These are phyloP conservation scores for Ceratocystis variospora DNA, from an alignment of 2,329 filamentous ascomycete species.

Conservation along the genomic window DNA sequence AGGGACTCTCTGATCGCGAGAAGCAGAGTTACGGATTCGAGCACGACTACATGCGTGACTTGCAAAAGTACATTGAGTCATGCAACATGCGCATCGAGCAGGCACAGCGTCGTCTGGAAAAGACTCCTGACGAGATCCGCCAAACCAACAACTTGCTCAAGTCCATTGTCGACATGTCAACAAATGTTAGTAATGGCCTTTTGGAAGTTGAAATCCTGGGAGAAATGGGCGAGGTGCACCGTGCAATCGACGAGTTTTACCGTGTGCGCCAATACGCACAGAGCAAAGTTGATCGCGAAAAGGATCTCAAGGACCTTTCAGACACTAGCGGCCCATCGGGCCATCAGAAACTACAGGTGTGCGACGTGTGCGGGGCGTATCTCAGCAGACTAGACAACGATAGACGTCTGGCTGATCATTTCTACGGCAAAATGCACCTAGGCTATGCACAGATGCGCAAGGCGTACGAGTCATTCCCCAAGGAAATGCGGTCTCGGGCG, in stretches of 20 bases:
- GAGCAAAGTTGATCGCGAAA: constrained; percentile 69
- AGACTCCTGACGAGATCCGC: constrained; percentile 92
- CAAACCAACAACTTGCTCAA: constrained; percentile 74
- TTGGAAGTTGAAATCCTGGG: constrained; percentile 76
- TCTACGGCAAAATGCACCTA: constrained; percentile 98
- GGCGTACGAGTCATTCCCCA: constrained; percentile 73
- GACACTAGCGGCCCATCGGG: constrained; percentile 88
- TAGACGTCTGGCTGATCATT: constrained; percentile 83
- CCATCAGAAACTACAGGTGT: constrained; percentile 96
- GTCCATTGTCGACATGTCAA: constrained; percentile 65
- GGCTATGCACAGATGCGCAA: constrained; percentile 98
- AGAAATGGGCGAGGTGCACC: constrained; percentile 64
- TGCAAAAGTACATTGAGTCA: constrained; percentile 92
- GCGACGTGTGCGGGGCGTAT: constrained; percentile 95
- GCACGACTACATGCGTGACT: constrained; percentile 90
- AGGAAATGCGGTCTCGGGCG: constrained; percentile 64
- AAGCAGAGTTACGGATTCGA: constrained; percentile 77
- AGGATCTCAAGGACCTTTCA: constrained; percentile 75
- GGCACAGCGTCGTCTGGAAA: constrained; percentile 81
- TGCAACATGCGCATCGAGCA: constrained; percentile 89
- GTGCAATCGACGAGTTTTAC: constrained; percentile 77
- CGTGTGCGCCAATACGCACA: constrained; percentile 68
- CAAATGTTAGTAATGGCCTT: constrained; percentile 67
- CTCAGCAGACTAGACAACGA: constrained; percentile 88
- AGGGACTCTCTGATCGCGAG: constrained; percentile 54